These are phyloP conservation scores for Evernia prunastri DNA, from an alignment of 495 filamentous ascomycete species.

Conservation along the genomic window DNA sequence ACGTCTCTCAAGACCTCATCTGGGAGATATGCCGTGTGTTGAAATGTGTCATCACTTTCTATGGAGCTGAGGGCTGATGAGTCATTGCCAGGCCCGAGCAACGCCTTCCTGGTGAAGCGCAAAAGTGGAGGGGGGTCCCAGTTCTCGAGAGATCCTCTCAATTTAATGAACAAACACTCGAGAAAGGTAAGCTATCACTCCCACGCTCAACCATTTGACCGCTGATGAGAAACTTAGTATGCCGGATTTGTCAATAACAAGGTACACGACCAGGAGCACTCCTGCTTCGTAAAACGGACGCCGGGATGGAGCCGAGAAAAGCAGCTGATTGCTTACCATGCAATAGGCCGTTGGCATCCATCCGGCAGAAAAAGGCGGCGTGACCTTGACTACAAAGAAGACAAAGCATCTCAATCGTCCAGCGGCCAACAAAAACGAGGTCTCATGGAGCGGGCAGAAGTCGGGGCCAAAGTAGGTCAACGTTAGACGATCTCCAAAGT, in stretches of 20 bases:
- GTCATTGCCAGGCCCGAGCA: conserved; percentile 58
- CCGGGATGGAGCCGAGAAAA: background rate
- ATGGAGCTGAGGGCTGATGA: background rate
- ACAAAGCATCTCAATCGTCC: conserved; percentile 62
- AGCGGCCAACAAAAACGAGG: conserved; percentile 53
- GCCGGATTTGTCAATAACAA: conserved; percentile 88
- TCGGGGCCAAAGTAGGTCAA: conserved; percentile 29
- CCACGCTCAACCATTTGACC: background rate
- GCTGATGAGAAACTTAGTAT: conserved; percentile 48
- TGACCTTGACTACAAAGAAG: conserved; percentile 81
- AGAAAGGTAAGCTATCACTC: conserved; percentile 63
- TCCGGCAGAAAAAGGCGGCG: conserved; percentile 57
- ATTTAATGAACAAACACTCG: conserved; percentile 80
- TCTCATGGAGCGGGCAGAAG: conserved; percentile 49
- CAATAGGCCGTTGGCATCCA: conserved; percentile 74
- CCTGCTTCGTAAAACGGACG: background rate
- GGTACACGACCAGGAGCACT: conserved; percentile 48
- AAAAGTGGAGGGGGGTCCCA: conserved; percentile 64
- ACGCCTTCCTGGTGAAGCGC: conserved; percentile 85
- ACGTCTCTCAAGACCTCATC: conserved; percentile 80
- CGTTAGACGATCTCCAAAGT: background rate
- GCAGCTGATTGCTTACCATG: conserved; percentile 17
- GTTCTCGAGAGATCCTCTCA: conserved; percentile 91
- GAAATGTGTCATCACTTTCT: conserved; percentile 36
- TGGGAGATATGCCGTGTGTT: conserved; percentile 79